Evolutionary conservation across 2,329 filamentous ascomycete genomes (phyloP).

Genomic region (Nakataea oryzae): DNA sequence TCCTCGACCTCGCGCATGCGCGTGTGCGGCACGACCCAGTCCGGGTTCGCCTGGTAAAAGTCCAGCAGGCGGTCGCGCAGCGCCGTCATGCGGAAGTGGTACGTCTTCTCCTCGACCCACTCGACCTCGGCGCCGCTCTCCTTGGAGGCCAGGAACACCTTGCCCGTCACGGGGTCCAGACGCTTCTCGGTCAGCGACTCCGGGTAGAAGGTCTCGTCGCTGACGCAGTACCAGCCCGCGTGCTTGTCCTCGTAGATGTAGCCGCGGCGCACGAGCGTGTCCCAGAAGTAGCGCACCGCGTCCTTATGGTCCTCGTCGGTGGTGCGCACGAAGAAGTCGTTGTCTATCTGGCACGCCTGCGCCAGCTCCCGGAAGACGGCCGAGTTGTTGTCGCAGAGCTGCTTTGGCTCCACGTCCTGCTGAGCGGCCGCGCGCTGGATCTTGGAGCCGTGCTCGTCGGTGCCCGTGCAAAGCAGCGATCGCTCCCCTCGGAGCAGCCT

Average conservation of each 20-base stretch:
- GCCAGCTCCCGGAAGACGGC: conserved; percentile 71
- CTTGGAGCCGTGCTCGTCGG: conserved; percentile 97
- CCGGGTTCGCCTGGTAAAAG: conserved; percentile 68
- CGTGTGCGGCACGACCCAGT: conserved; percentile 62
- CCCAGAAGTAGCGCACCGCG: conserved; percentile 86
- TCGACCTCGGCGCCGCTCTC: conserved; percentile 92
- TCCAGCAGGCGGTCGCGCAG: conserved; percentile 69
- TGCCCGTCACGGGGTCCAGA: conserved; percentile 70
- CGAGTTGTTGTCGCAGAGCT: conserved; percentile 82
- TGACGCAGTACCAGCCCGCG: conserved; percentile 92
- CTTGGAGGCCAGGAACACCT: conserved; percentile 69
- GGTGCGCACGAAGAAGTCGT: conserved; percentile 87
- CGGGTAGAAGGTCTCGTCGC: conserved; percentile 94
- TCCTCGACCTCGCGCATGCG: conserved; percentile 71
- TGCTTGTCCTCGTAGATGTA: conserved; percentile 80
- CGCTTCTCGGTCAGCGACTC: conserved; percentile 61
- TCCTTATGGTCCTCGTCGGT: conserved; percentile 74
- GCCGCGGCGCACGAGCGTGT: conserved; percentile 61
- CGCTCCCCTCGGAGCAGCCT: conserved; percentile 61
- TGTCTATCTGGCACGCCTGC: conserved; percentile 53
- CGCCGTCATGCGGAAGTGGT: conserved; percentile 83
- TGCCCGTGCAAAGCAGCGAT: conserved; percentile 77
- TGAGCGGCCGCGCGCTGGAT: conserved; percentile 76
- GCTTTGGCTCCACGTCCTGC: conserved; percentile 60
- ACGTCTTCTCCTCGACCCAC: conserved; percentile 88